Evolutionary conservation across 306 rosid genomes (phyloP), one percentile per base, ranked within the genome.

Genomic region (Castanea sativa): DNA sequence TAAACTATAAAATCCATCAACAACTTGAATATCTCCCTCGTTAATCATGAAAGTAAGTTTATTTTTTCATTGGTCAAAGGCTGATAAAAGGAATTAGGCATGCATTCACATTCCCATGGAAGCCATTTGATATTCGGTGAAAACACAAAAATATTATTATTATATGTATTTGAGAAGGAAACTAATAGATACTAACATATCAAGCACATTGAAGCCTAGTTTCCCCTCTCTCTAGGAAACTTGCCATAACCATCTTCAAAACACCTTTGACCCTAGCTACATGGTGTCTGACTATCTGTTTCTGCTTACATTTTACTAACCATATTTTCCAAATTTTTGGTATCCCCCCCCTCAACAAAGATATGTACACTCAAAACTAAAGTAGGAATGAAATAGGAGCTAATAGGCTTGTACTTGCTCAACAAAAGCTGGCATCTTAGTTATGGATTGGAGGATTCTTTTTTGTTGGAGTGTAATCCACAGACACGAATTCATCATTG

Each of bases 361-460:
- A 16, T 64, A 19, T 33, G n/a, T 4, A 19, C 51, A 18, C 71
- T 45, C 71, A 67, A 67, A 32, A 9, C 49, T 35, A 29, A 27
- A 29, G 64, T 10, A 58, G 14, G 15, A 58, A 58, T 58, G 35
- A 61, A 12, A 61, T 14, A 61, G 19, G 29, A 27, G 38, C 69
- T 25, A 63, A 63, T 25, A 63, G 27, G 16, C 69, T 63, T 32
- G 15, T 19, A 19, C 7, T 35, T 68, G 72, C 49, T n/a, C 52
- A 65, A 65, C 51, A 15, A 60, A 61, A 27, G 33, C 29, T 27
- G 68, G n/a, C 14, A 15, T 29, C 2, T 81, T 64, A 92, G 83
- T 94, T 94, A 80, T 94, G 99, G 61, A 94, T 91, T 18, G 99
- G 99, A 38, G 97, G 97, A 65, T 94, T 94, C 88, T 86, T 92